A percentile compares a stretch with the other conserved stretches of the same genome.
phyloP scores from a whole-genome alignment of 2,329 filamentous ascomycete genomes.

The Shiraia sp. region DNA sequence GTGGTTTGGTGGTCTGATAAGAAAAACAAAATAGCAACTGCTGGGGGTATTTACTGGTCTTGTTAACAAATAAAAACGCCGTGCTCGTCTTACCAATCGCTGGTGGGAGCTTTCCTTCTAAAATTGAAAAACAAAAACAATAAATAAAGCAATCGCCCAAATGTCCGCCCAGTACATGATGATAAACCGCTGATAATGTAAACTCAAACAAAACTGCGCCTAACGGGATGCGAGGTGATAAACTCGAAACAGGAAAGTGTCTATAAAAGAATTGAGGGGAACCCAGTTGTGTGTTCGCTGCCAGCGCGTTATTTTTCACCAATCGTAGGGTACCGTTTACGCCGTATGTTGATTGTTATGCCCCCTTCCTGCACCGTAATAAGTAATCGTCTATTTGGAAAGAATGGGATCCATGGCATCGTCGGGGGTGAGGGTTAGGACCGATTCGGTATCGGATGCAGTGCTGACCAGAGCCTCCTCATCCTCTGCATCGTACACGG shows the following conservation, averaged over 20 bases:
- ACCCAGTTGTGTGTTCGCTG: slow-evolving; percentile 13
- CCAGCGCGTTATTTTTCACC: slow-evolving; percentile 15
- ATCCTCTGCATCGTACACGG: slow-evolving; percentile 23
- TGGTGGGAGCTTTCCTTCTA: slow-evolving; percentile 27
- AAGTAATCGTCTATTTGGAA: slow-evolving; percentile 32
- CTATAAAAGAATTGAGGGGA: slow-evolving; percentile 6
- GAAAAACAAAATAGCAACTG: slow-evolving; percentile 13
- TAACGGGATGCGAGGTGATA: slow-evolving; percentile 1
- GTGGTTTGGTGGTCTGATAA: neutral
- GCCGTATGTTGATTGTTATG: slow-evolving; percentile 19
- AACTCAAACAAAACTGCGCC: slow-evolving; percentile 18
- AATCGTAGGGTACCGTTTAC: slow-evolving; percentile 9
- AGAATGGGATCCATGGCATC: slow-evolving; percentile 33
- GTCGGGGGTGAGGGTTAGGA: slow-evolving; percentile 39
- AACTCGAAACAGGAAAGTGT: slow-evolving; percentile 13
- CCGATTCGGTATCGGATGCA: slow-evolving; percentile 36
- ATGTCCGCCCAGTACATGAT: slow-evolving; percentile 11
- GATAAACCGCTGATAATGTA: slow-evolving; percentile 6
- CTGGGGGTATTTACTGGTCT: slow-evolving; percentile 30
- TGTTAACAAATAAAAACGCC: slow-evolving; percentile 33
- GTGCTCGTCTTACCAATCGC: slow-evolving; percentile 23
- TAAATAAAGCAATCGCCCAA: too few relatives aligned
- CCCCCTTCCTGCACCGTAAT: too few relatives aligned
- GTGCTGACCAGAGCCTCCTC: slow-evolving; percentile 38
- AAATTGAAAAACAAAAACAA: too few relatives aligned